Base-by-base conservation (phyloP, 108 stramenopile genomes). In the Chaetoceros muelleri region DNA sequence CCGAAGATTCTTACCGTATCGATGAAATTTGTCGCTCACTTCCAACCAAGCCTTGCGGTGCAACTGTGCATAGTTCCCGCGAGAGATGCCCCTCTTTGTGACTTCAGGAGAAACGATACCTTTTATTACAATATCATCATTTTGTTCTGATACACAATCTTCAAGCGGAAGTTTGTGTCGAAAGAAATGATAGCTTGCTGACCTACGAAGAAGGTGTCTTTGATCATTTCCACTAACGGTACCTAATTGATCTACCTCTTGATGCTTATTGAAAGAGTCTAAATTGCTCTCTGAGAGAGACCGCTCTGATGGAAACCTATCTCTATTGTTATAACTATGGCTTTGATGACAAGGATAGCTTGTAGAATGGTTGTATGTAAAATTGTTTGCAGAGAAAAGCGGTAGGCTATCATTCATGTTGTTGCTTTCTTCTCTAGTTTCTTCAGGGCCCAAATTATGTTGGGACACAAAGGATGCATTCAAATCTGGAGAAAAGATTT, bases 1-100 rank as follows among this genome's bases (percentile, higher is more conserved):
- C 46, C 94, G 67, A 24, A 95, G 71, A 60, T 95, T 89, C 60
- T 95, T 95, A 23, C 87, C 90, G 52, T 95, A 95, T 25, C 94
- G 78, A 69, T 95, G 94, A 56, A 92, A 75, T 51, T 82, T 83
- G 63, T 94, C 93, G 48, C 81, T 79, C 2, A 94, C 93, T 62
- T 94, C 93, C 46, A 94, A 58, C 90, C 90, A 91, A 3, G 90
- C 90, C 48, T 87, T 87, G 2, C 90, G 60, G 54, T 91, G 85
- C 19, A 91, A 58, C 44, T 81, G 75, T 1, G 84, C 79, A 45
- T 83, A 78, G 52, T 91, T 91, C 24, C 84, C 85, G 22, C 85
- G 67, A 7, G 78, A 63, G 23, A 85, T 67, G 1, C 87, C 87
- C 19, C 76, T 71, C 54, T 80, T 76, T 18, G 81, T 83, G 16